Base-by-base conservation (phyloP, 1,284 basidiomycete species). In the Erythrobasidium hasegawianum region DNA sequence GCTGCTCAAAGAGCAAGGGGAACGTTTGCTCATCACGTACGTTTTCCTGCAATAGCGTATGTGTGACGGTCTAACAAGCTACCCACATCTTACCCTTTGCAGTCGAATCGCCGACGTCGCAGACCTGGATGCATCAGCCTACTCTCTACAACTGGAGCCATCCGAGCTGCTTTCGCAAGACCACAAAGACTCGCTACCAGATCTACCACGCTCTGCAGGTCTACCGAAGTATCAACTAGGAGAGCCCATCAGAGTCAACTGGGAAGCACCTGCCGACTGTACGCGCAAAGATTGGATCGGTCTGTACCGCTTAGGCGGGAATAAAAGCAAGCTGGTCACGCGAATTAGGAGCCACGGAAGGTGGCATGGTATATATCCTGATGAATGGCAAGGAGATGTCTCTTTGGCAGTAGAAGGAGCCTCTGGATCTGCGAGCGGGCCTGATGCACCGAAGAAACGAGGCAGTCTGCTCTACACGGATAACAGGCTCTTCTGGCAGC, bases 241-340 rank as follows among this genome's bases (percentile, higher is more conserved):
- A 38, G 90, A 97, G 77, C 86, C 89, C 5, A 93, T 98, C 72
- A 81, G 78, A 3, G 83, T 97, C 40, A 83, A 84, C 49, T 98
- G 94, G 94, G 85, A 85, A 59, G 94, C 90, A 1, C 92, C 95
- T 0, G 78, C 81, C 38, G 84, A 86, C 65, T 95, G 97, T 76
- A 95, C 92, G 13, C 83, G 90, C n/a, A 85, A 87, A 72, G 95
- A 98, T 77, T 98, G 95, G 96, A 89, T 98, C 72, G 96, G 94
- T 11, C 84, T 98, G 47, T 72, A 67, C 73, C 91, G 91, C 79
- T 72, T 91, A 67, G 91, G 90, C 27, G 90, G 90, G 0, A 93
- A 91, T 78, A 86, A 86, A 74, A 88, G 86, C 16, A 85, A 81
- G 20, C 81, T 88, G 18, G 84, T 96, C 49, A 98, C 96, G 2